Base-by-base conservation (phyloP, 2,329 filamentous ascomycete species). In the Pestalotiopsis sp. region DNA sequence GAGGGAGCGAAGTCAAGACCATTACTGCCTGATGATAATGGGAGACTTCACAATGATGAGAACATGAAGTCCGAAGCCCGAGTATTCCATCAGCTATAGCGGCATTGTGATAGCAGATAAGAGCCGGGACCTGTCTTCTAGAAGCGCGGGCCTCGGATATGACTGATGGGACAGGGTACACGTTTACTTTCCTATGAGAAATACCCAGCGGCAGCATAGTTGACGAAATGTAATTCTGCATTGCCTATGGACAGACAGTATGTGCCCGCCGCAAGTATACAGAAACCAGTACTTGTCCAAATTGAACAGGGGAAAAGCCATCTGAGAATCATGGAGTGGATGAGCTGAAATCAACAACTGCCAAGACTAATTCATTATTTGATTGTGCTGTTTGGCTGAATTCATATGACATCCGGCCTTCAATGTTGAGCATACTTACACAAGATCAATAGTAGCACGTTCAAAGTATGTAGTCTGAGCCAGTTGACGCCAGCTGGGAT, bases 151-250 rank as follows among this genome's bases (percentile, higher is more conserved):
- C 61, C 61, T 63, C 49, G 61, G 70, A 69, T 66, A 67, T 64
- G 63, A 57, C 68, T 67, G 62, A 71, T 72, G 65, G 31, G 67
- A 70, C 71, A 72, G 68, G 65, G 68, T 68, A 69, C 49, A 61
- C 71, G 45, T 52, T 52, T 52, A 17, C 20, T 72, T 74, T 72
- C 69, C 69, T 72, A 72, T 49, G 69, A 69, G 63, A 71, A 52
- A 52, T 68, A 69, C 69, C 57, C 69, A 68, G 69, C 71, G 72
- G 72, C 71, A 67, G 65, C 25, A 72, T 70, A 69, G 66, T 71
- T 70, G 70, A 39, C 62, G 71, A 70, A 74, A 73, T 72, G 71
- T 70, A 74, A 72, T 68, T 70, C 70, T 52, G 45, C 45, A 17
- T n/a, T 52, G 45, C 45, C 45, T n/a, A 52, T 23, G 45, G 45